These are phyloP conservation scores for grape (Vitis vinifera) DNA, from an alignment of 164 flowering plant species.

Conservation along the genomic window ASM3070453v1 NC_081807.1:127501-128000, in stretches of 20 bases:
- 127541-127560: too few relatives aligned
- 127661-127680: too few relatives aligned
- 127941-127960: slow-evolving; percentile 63
- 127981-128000: slow-evolving; percentile 64
- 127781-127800: slow-evolving; percentile 31
- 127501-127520: too few relatives aligned
- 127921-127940: slow-evolving; percentile 73
- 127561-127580: too few relatives aligned
- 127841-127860: neutral
- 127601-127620: too few relatives aligned
- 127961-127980: slow-evolving; percentile 72
- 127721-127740: slow-evolving; percentile 47
- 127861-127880: neutral
- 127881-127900: neutral
- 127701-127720: slow-evolving; percentile 51
- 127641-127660: too few relatives aligned
- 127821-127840: neutral
- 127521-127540: too few relatives aligned
- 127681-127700: too few relatives aligned
- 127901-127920: slow-evolving; percentile 43
- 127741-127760: slow-evolving; percentile 63
- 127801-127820: neutral
- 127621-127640: too few relatives aligned
- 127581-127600: too few relatives aligned
- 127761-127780: slow-evolving; percentile 56